Base-by-base conservation (phyloP, 2,329 filamentous ascomycete genomes). In the Claviceps purpurea region DNA sequence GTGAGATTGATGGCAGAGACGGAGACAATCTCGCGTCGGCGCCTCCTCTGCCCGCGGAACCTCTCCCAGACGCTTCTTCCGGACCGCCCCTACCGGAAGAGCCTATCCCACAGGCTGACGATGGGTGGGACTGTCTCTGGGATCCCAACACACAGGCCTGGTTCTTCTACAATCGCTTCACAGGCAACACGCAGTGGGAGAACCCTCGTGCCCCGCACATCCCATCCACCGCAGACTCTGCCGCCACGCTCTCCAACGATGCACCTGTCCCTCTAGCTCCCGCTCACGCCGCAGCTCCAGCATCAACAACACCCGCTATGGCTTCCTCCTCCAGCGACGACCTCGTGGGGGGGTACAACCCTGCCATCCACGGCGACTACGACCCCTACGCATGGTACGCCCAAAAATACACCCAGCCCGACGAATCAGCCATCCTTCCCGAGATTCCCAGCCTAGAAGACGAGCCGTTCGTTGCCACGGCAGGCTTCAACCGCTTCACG, bases 331-430 rank as follows among this genome's bases (percentile, higher is more conserved):
- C 68, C 66, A 5, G 57, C 63, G 51, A 64, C 65, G 53, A 59
- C 46, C 70, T 78, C 22, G 78, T 76, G 5, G 84, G 84, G 54
- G 89, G 91, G 55, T 98, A 98, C 71, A 95, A 97, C 64, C 93
- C 93, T 1, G 87, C 89, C 24, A 91, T 98, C 46, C 93, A 98
- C 66, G 93, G 93, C 60, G 86, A 90, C 70, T 98, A 96, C 72
- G 93, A 98, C 62, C 89, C 90, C 4, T 93, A 84, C 55, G 91
- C 93, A n/a, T 87, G 89, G 72, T 98, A 98, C 65, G 91, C 93
- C 11, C 78, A 87, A 63, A 71, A 74, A 46, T 65, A 75, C 45
- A 67, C 71, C 47, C 65, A 66, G 11, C 60, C 64, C 10, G 60
- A 64, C 11, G 62, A 61, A 13, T 59, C 64, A n/a, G 53, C 64